phyloP scores from a whole-genome alignment of 257 asterid species.

The Henckelia pumila region DNA sequence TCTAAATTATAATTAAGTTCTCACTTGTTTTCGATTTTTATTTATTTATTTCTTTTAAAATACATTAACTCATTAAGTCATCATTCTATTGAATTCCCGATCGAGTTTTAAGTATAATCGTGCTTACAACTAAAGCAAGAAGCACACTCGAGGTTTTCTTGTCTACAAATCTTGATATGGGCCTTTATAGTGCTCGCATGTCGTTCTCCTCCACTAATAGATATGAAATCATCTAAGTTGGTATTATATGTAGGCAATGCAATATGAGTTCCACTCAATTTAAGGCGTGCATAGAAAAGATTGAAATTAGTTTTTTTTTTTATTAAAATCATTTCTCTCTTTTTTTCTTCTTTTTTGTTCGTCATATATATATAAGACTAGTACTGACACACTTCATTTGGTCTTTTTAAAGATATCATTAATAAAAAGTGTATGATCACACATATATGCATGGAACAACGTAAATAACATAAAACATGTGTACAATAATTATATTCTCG shows the following conservation, averaged over 20 bases:
- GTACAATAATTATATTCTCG: background rate
- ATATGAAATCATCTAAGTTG: background rate
- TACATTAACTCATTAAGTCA: background rate
- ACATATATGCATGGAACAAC: too few species aligned
- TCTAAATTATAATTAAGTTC: background rate
- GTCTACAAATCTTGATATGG: conserved; percentile 22
- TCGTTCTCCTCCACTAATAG: conserved; percentile 25
- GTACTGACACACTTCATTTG: too few species aligned
- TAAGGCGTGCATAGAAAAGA: background rate
- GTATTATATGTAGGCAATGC: background rate
- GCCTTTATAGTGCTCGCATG: conserved; percentile 16
- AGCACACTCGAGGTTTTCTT: conserved; percentile 43
- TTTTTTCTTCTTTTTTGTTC: too few species aligned
- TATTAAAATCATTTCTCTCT: too few species aligned
- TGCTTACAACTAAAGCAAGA: conserved; percentile 26
- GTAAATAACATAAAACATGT: too few species aligned
- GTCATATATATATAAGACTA: too few species aligned
- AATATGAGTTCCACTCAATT: background rate
- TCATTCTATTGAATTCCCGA: background rate
- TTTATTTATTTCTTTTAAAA: background rate
- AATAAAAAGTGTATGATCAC: too few species aligned
- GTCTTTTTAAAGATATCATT: too few species aligned
- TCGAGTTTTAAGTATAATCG: background rate
- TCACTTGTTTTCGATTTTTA: background rate
- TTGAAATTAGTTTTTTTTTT: too few species aligned